Evolutionary conservation across 257 asterid genomes (phyloP), one percentile per base, ranked within the genome.

Genomic region (Nicotiana noctiflora): DNA sequence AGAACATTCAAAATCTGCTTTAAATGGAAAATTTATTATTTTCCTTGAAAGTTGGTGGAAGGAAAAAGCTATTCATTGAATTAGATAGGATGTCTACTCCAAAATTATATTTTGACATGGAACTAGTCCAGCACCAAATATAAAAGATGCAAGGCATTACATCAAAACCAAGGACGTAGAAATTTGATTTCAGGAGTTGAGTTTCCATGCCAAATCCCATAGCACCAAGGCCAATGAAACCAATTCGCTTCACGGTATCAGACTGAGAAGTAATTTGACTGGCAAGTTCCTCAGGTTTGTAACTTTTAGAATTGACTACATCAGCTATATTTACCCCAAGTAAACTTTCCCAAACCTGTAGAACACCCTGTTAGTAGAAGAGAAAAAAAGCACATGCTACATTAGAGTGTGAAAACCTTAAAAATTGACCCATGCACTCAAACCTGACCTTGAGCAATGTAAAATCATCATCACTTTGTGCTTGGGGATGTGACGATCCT

Each of bases 121-220:
- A 76, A 64, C 10, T 34, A 53, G 37, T 79, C 49, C 52, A 72
- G 59, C 76, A 76, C 55, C 79, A 78, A 80, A 65, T 79, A 78
- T 53, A 21, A 49, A 27, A 49, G 70, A 72, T 72, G 81, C 80
- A 85, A 84, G 72, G 64, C 86, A 90, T 89, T 90, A 95, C 99
- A 87, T 95, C 99, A 88, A 75, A 95, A 82, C 98, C 99, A 84
- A 76, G 84, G 13, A 95, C 95, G 37, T 83, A 83, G 89, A 92
- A 93, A 81, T 92, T 88, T 75, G 97, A 93, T 85, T 91, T 92
- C 87, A 95, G 84, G 82, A 95, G 90, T 85, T 95, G 97, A 57
- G 94, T 93, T 77, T 98, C 99, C 98, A 95, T 95, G 90, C 99
- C 99, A 88, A 93, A 92, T 81, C 99, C 99, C 99, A 95, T 95